phyloP scores from a whole-genome alignment of 2,329 filamentous ascomycete genomes.

The Xylaria sp. region DNA sequence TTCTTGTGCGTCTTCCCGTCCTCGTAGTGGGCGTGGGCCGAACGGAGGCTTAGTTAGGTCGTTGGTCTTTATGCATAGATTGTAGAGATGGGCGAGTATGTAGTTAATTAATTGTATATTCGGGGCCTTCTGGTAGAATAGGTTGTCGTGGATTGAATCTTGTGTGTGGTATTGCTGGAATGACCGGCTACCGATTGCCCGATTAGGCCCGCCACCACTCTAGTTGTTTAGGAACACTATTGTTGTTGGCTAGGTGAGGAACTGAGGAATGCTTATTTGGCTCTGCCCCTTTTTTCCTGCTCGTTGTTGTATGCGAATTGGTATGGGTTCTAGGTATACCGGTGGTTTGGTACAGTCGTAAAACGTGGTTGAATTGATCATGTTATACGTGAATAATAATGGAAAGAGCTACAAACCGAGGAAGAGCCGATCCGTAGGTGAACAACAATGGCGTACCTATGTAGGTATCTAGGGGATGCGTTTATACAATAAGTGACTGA shows the following conservation, averaged over 20 bases:
- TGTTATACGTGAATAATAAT: neutral
- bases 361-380: neutral
- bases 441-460: too few species aligned
- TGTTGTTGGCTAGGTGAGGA: neutral
- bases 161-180: neutral
- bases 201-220: neutral
- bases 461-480: neutral
- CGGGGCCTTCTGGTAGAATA: neutral
- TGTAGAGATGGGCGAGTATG: neutral
- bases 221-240: neutral
- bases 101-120: neutral
- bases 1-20: neutral
- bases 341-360: constrained; percentile 4
- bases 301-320: neutral
- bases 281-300: neutral
- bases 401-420: neutral
- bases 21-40: neutral
- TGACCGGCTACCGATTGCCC: neutral
- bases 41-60: neutral
- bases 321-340: neutral
- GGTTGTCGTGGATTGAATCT: neutral
- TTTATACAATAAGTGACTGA: neutral
- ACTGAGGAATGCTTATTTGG: neutral
- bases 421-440: neutral
- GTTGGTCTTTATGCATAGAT: too few species aligned